Percentiles rank a stretch among this genome's conserved stretches.
Evolutionary conservation across 768 basidiomycete species (phyloP).

Genomic region (Boletus vermiculosoides): DNA sequence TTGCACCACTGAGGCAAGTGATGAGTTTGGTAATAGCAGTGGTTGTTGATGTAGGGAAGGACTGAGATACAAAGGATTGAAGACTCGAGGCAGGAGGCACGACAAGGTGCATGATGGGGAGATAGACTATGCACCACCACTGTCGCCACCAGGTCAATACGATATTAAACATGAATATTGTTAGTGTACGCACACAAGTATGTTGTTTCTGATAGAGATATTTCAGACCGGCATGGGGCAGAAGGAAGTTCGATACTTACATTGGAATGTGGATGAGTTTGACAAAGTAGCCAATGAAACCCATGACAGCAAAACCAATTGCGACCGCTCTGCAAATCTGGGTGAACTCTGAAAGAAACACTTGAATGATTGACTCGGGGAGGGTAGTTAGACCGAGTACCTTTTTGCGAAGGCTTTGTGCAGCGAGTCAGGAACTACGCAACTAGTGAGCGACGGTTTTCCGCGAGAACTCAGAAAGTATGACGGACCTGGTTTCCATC

Average conservation of each 20-base stretch:
- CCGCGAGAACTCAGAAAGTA: neutral
- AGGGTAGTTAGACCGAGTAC: slow-evolving; percentile 40
- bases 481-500: slow-evolving; percentile 86
- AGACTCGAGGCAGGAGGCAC: slow-evolving; percentile 14
- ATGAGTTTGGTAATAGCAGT: neutral
- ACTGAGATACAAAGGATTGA: slow-evolving; percentile 19
- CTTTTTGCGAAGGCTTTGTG: slow-evolving; percentile 96
- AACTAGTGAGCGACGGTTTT: slow-evolving; percentile 10
- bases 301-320: slow-evolving; percentile 98
- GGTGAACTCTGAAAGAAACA: slow-evolving; percentile 66
- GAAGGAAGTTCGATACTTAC: slow-evolving; percentile 49
- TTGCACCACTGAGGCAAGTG: neutral
- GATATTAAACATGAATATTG: neutral
- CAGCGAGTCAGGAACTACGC: slow-evolving; percentile 91
- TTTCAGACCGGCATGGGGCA: slow-evolving; percentile 14
- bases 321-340: slow-evolving; percentile 97
- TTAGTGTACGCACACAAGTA: slow-evolving; percentile 79
- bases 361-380: neutral
- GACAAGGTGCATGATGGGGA: slow-evolving; percentile 11
- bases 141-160: slow-evolving; percentile 37
- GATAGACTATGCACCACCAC: slow-evolving; percentile 68
- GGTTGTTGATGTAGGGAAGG: slow-evolving; percentile 16
- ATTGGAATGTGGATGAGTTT: slow-evolving; percentile 99
- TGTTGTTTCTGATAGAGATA: slow-evolving; percentile 74
- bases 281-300: slow-evolving; percentile 98